Percentiles rank a stretch among this genome's conserved stretches.
These are phyloP conservation scores for Rugonectria rugulosa DNA, from an alignment of 2,329 filamentous ascomycete species.

Conservation along the genomic window DNA sequence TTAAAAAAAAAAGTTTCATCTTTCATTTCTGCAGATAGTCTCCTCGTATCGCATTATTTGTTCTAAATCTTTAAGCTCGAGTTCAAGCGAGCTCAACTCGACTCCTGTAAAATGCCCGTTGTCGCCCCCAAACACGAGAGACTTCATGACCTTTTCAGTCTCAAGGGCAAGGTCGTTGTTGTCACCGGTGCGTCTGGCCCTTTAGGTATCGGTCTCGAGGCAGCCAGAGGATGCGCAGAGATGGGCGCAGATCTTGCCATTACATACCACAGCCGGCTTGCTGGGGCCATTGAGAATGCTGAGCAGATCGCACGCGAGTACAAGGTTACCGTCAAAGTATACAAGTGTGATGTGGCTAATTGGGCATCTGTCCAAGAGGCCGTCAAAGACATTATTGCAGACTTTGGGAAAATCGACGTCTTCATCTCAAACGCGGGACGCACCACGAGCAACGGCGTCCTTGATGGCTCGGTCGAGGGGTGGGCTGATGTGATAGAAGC, in stretches of 20 bases:
- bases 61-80: no score
- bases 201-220: conserved; percentile 2
- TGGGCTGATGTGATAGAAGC: conserved; percentile 13
- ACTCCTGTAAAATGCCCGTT: neutral
- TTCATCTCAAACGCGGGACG: conserved; percentile 13
- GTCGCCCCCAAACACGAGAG: neutral
- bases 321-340: neutral
- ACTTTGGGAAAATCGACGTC: conserved; percentile 6
- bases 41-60: no score
- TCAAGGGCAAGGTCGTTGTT: conserved; percentile 7
- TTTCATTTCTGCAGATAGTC: no score
- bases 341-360: neutral
- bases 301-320: neutral
- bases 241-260: conserved; percentile 5
- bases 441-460: neutral
- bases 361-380: neutral
- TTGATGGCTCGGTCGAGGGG: conserved; percentile 1
- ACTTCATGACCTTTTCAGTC: neutral
- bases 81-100: no score
- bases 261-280: neutral
- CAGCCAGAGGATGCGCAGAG: neutral
- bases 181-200: conserved; percentile 6
- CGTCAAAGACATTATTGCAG: neutral
- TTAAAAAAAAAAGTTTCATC: no score
- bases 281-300: neutral